phyloP scores from a whole-genome alignment of 2,329 filamentous ascomycete genomes.

The Alternaria solani region DNA sequence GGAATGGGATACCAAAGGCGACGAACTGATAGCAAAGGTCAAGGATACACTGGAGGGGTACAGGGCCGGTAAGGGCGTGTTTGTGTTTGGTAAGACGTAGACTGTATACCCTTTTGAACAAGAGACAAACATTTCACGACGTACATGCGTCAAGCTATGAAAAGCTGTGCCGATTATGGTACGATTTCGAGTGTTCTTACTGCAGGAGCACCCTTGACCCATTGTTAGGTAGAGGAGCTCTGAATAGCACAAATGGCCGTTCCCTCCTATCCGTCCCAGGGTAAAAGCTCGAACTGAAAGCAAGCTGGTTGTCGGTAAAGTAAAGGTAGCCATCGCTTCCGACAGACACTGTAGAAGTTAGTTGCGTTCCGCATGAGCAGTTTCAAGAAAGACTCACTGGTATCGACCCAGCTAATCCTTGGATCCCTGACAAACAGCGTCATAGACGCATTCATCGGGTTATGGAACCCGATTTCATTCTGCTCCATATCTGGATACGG shows the following conservation, averaged over 20 bases:
- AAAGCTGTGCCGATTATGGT: neutral
- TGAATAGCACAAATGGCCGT: conserved; percentile 55
- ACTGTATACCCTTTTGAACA: neutral
- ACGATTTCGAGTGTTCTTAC: neutral
- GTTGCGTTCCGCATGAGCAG: neutral
- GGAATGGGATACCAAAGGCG: conserved; percentile 80
- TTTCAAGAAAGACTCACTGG: conserved; percentile 36
- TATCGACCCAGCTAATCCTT: conserved; percentile 61
- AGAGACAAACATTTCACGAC: neutral
- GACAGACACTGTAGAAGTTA: conserved; percentile 42
- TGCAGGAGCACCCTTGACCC: conserved; percentile 51
- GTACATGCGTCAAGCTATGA: neutral
- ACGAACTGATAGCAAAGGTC: conserved; percentile 74
- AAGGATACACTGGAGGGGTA: conserved; percentile 86
- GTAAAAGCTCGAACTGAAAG: conserved; percentile 47
- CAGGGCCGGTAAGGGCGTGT: conserved; percentile 86
- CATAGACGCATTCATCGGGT: conserved; percentile 56
- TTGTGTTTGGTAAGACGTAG: conserved; percentile 71
- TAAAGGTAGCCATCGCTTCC: conserved; percentile 60
- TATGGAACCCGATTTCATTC: conserved; percentile 52
- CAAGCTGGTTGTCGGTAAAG: conserved; percentile 63
- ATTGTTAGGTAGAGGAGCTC: conserved; percentile 53
- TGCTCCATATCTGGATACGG: conserved; percentile 56
- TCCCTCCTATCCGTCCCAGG: conserved; percentile 55
- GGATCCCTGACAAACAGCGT: conserved; percentile 57